These are phyloP conservation scores for Fusarium hainanense DNA, from an alignment of 2,329 filamentous ascomycete genomes.

Conservation along the genomic window DNA sequence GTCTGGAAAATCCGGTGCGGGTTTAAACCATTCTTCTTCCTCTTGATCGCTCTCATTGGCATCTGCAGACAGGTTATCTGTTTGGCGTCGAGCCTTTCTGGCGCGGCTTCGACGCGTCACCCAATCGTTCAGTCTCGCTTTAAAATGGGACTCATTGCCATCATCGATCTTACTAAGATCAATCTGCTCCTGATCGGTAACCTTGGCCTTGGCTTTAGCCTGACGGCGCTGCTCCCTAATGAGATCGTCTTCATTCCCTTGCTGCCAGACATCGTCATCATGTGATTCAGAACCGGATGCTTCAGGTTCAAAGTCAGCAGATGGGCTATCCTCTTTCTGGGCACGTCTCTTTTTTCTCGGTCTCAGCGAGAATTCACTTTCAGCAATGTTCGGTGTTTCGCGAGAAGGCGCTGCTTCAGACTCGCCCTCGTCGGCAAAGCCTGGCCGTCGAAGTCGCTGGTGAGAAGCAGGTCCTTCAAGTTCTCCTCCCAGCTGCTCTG, in stretches of 20 bases:
- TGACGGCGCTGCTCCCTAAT: slow-evolving; percentile 56
- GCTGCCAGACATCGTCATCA: slow-evolving; percentile 52
- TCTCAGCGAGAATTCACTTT: slow-evolving; percentile 67
- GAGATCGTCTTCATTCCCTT: slow-evolving; percentile 54
- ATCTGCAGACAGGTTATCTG: slow-evolving; percentile 48
- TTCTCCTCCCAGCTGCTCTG: slow-evolving; percentile 54
- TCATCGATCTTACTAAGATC: slow-evolving; percentile 78
- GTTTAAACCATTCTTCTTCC: slow-evolving; percentile 80
- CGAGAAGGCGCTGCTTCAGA: slow-evolving; percentile 29
- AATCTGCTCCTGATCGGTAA: slow-evolving; percentile 54
- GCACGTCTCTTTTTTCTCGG: slow-evolving; percentile 67
- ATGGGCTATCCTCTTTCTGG: slow-evolving; percentile 52
- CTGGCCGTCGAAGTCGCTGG: slow-evolving; percentile 77
- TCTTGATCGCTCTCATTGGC: slow-evolving; percentile 58
- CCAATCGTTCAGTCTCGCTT: slow-evolving; percentile 80
- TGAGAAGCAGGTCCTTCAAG: slow-evolving; percentile 70
- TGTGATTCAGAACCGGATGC: slow-evolving; percentile 50
- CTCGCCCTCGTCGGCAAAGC: slow-evolving; percentile 64
- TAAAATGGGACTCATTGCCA: slow-evolving; percentile 86
- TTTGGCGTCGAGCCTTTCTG: slow-evolving; percentile 55
- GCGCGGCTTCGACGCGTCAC: slow-evolving; percentile 61
- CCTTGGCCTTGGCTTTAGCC: slow-evolving; percentile 54
- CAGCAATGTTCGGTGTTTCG: slow-evolving; percentile 44
- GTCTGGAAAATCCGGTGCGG: slow-evolving; percentile 85
- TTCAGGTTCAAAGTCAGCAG: slow-evolving; percentile 60